These are phyloP conservation scores for Boletellus sp. DNA, from an alignment of 768 basidiomycete genomes.

Conservation along the genomic window DNA sequence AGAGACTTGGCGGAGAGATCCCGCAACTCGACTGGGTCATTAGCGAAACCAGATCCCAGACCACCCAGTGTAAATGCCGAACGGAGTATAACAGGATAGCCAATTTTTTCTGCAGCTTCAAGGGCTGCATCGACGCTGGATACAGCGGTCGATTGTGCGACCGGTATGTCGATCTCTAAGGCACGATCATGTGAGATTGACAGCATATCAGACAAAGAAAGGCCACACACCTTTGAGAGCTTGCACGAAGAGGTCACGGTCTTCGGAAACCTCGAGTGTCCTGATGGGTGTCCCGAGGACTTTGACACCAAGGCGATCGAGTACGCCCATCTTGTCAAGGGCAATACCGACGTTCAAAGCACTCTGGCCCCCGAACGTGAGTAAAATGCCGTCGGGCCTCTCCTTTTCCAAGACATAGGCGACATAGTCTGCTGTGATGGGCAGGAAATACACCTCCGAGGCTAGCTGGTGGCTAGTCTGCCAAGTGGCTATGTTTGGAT, in stretches of 20 bases:
- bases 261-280: slow-evolving; percentile 95
- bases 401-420: slow-evolving; percentile 99
- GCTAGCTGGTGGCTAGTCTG: slow-evolving; percentile 98
- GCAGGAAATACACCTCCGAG: slow-evolving; percentile 95
- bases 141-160: slow-evolving; percentile 92
- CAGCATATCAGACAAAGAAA: not conserved
- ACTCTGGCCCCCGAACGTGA: slow-evolving; percentile 98
- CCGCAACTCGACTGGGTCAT: slow-evolving; percentile 89
- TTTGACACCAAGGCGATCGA: slow-evolving; percentile 87
- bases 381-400: slow-evolving; percentile 92
- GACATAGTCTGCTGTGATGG: slow-evolving; percentile 95
- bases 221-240: slow-evolving; percentile 82
- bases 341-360: slow-evolving; percentile 97
- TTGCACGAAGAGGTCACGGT: slow-evolving; percentile 92
- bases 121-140: slow-evolving; percentile 94
- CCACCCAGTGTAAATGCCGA: slow-evolving; percentile 97
- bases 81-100: slow-evolving; percentile 96
- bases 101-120: slow-evolving; percentile 84
- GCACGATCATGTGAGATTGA: slow-evolving; percentile 4
- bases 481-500: slow-evolving; percentile 99
- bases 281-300: slow-evolving; percentile 94
- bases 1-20: slow-evolving; percentile 92
- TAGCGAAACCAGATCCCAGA: slow-evolving; percentile 96
- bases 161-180: slow-evolving; percentile 95
- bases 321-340: slow-evolving; percentile 93